These are phyloP conservation scores for Botryotinia narcissicola DNA, from an alignment of 2,329 filamentous ascomycete species.

Conservation along the genomic window DNA sequence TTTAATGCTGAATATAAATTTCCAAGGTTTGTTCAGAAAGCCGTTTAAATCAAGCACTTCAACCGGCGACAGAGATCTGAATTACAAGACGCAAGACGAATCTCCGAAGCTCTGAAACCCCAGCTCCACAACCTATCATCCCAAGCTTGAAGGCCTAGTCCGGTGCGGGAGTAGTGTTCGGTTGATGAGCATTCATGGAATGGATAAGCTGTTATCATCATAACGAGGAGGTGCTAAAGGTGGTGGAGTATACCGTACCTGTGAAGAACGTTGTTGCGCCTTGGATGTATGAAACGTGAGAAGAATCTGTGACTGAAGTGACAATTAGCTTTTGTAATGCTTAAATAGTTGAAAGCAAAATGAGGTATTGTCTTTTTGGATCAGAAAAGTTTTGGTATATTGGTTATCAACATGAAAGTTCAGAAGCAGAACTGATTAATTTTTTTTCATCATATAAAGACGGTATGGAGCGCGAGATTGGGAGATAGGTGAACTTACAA, in stretches of 20 bases:
- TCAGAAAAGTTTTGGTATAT: slow-evolving; percentile 64
- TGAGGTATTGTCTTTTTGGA: slow-evolving; percentile 30
- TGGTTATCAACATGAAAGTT: slow-evolving; percentile 61
- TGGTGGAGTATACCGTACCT: slow-evolving; percentile 28
- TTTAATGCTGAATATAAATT: not conserved
- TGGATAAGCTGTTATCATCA: slow-evolving; percentile 72
- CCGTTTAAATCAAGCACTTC: slow-evolving; percentile 62
- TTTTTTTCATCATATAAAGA: slow-evolving; percentile 61
- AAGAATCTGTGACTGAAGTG: not conserved
- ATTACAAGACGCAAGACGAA: slow-evolving; percentile 58
- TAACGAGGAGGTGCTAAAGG: slow-evolving; percentile 27
- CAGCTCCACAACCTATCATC: slow-evolving; percentile 77
- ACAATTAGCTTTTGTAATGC: slow-evolving; percentile 16
- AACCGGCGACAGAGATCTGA: slow-evolving; percentile 52
- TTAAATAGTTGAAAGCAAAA: not conserved
- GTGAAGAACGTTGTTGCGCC: not conserved
- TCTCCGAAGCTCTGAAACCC: slow-evolving; percentile 56
- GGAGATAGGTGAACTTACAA: slow-evolving; percentile 12
- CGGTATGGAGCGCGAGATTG: not conserved
- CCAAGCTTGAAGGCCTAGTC: slow-evolving; percentile 50
- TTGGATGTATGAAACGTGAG: not conserved
- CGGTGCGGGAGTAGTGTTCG: slow-evolving; percentile 73
- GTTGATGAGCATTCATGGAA: slow-evolving; percentile 67
- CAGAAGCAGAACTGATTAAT: slow-evolving; percentile 75
- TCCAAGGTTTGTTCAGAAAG: slow-evolving; percentile 19